Percentiles rank a stretch among this genome's conserved stretches.
These are phyloP conservation scores for Penicillium janthinellum DNA, from an alignment of 2,329 filamentous ascomycete genomes.

Conservation along the genomic window DNA sequence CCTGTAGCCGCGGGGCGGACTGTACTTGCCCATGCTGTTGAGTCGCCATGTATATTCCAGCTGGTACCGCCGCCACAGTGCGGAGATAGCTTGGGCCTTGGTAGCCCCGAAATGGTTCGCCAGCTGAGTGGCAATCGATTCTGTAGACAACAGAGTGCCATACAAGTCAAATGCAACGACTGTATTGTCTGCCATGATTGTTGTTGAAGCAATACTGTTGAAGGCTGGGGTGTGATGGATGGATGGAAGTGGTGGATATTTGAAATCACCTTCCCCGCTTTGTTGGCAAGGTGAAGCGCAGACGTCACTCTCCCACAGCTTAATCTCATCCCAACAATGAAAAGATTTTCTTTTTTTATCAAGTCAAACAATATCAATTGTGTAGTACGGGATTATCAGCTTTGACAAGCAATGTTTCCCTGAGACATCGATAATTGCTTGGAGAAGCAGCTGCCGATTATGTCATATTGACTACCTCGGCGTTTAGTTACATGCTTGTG, in stretches of 20 bases:
- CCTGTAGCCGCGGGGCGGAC: not conserved
- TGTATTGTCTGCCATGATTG: slow-evolving; percentile 31
- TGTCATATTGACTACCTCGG: too few relatives aligned
- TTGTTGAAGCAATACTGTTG: not conserved
- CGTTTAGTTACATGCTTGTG: too few relatives aligned
- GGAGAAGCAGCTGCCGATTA: too few relatives aligned
- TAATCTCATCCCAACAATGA: too few relatives aligned
- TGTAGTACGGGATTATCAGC: too few relatives aligned
- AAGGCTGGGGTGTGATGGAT: not conserved
- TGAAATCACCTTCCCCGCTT: too few relatives aligned
- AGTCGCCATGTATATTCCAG: slow-evolving; percentile 77
- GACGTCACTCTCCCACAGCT: too few relatives aligned
- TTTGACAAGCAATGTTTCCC: too few relatives aligned
- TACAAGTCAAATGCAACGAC: slow-evolving; percentile 75
- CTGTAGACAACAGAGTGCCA: slow-evolving; percentile 72
- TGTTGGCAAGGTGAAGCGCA: too few relatives aligned
- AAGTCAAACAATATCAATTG: too few relatives aligned
- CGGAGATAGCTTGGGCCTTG: slow-evolving; percentile 59
- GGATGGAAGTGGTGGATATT: not conserved
- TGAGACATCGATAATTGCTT: too few relatives aligned
- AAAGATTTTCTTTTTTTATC: too few relatives aligned
- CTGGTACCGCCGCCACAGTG: slow-evolving; percentile 68
- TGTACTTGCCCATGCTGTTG: slow-evolving; percentile 69
- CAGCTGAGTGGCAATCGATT: slow-evolving; percentile 65
- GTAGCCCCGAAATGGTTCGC: slow-evolving; percentile 60